phyloP scores from a whole-genome alignment of 2,329 filamentous ascomycete genomes.

The Aurifilum marmelostoma region DNA sequence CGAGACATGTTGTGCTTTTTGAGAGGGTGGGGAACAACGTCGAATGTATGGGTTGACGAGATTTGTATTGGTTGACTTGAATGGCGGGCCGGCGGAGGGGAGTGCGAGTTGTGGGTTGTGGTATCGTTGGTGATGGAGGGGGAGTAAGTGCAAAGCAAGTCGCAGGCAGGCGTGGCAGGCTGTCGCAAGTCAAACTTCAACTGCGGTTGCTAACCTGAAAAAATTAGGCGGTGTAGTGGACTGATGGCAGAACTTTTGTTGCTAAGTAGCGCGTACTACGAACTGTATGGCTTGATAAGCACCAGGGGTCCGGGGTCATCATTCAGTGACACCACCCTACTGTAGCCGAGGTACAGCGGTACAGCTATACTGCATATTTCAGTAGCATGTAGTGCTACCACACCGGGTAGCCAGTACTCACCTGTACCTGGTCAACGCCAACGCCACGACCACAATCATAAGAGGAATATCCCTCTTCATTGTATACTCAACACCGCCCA shows the following conservation, averaged over 20 bases:
- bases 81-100: too few relatives aligned
- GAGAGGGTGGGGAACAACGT: not conserved
- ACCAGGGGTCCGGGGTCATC: slow-evolving; percentile 5
- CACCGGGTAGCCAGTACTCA: not conserved
- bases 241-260: slow-evolving; percentile 24
- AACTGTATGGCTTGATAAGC: slow-evolving; percentile 9
- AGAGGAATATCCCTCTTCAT: not conserved
- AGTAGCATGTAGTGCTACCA: not conserved
- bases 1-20: slow-evolving; percentile 58
- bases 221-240: slow-evolving; percentile 30
- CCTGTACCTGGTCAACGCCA: not conserved
- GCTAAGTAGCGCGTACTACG: not conserved
- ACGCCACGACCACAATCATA: slow-evolving; percentile 1
- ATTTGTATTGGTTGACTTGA: not conserved
- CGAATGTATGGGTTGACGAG: not conserved
- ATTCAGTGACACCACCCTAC: not conserved
- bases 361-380: not conserved
- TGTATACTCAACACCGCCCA: not conserved
- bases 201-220: slow-evolving; percentile 12
- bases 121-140: not conserved
- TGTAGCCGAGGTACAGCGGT: slow-evolving; percentile 24
- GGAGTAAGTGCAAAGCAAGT: not conserved
- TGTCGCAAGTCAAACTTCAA: not conserved
- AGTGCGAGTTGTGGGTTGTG: slow-evolving; percentile 3
- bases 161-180: not conserved